Conservation (phyloP, 371 early-diverging fungal genomes). For the Blastocladiella emersonii region DNA sequence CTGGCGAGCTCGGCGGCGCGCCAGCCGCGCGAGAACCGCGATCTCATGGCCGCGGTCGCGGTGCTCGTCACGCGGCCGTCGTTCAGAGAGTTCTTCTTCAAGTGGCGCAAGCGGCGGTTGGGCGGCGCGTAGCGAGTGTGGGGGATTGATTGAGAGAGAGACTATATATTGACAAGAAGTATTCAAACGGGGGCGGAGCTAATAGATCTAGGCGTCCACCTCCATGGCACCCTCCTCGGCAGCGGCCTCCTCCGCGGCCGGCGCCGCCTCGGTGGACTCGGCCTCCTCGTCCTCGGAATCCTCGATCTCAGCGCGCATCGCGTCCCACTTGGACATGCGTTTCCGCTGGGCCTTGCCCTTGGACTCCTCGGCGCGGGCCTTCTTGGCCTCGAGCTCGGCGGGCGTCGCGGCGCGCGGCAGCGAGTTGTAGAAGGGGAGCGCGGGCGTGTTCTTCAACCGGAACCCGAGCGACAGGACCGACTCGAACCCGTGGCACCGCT, state of each 20-base stretch:
- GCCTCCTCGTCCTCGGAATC: slow-evolving; percentile 20
- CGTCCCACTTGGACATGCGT: slow-evolving; percentile 10
- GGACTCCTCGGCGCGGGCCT: not conserved
- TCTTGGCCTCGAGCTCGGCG: not conserved
- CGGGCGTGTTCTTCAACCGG: slow-evolving; percentile 60
- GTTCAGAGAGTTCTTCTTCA: not conserved
- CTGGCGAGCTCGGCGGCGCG: not conserved
- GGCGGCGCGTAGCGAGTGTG: not conserved
- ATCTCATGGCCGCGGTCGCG: not conserved
- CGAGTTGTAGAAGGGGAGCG: slow-evolving; percentile 61
- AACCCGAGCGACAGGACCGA: slow-evolving; percentile 66
- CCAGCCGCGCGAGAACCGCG: not conserved
- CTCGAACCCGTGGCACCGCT: slow-evolving; percentile 52
- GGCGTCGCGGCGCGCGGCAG: slow-evolving; percentile 17
- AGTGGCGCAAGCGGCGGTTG: not conserved
- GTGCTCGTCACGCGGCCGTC: not conserved
- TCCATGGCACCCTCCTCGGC: not conserved
- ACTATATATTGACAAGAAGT: not conserved
- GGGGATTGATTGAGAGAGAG: too few relatives aligned
- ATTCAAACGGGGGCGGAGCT: too few relatives aligned
- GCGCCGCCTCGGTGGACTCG: slow-evolving; percentile 4
- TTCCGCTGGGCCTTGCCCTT: slow-evolving; percentile 4
- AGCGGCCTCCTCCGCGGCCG: too few relatives aligned
- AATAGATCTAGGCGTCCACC: too few relatives aligned
- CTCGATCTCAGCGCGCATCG: slow-evolving; percentile 16